Evolutionary conservation across 345 rosid genomes (phyloP).

Genomic region (Excoecaria cochinchinensis): DNA sequence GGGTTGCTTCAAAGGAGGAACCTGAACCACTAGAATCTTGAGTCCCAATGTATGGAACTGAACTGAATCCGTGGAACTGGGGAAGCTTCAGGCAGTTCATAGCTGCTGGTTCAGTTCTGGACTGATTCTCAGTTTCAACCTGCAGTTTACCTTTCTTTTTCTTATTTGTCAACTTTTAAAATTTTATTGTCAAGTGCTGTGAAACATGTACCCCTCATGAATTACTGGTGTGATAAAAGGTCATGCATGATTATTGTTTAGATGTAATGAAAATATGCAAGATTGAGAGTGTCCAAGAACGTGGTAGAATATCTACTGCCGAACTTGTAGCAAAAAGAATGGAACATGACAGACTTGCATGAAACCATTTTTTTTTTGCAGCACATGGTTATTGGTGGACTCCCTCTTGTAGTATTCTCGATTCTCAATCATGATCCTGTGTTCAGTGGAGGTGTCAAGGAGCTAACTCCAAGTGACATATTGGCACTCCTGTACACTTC

Average conservation of each 20-base stretch:
- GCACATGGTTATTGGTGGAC: conserved; percentile 91
- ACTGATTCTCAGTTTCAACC: background rate
- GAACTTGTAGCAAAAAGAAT: background rate
- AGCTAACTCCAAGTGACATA: conserved; percentile 54
- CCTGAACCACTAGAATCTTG: background rate
- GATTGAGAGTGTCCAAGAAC: background rate
- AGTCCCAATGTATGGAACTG: background rate
- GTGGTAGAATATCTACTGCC: background rate
- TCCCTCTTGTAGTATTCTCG: conserved; percentile 67
- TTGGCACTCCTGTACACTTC: conserved; percentile 82
- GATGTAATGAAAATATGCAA: background rate
- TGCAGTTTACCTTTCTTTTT: background rate
- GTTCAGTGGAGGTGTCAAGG: conserved; percentile 47
- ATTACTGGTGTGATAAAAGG: background rate
- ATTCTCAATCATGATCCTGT: conserved; percentile 65
- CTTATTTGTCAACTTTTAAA: background rate
- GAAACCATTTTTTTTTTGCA: conserved; percentile 26
- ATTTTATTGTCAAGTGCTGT: background rate
- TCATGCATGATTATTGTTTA: background rate
- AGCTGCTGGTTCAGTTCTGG: background rate
- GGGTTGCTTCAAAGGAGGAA: background rate
- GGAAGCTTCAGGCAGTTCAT: background rate
- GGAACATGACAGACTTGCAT: conserved; percentile 2
- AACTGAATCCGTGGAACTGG: no score
- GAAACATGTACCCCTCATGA: background rate